Conservation (phyloP, 1,284 basidiomycete species). For the Inonotus obliquus region DNA sequence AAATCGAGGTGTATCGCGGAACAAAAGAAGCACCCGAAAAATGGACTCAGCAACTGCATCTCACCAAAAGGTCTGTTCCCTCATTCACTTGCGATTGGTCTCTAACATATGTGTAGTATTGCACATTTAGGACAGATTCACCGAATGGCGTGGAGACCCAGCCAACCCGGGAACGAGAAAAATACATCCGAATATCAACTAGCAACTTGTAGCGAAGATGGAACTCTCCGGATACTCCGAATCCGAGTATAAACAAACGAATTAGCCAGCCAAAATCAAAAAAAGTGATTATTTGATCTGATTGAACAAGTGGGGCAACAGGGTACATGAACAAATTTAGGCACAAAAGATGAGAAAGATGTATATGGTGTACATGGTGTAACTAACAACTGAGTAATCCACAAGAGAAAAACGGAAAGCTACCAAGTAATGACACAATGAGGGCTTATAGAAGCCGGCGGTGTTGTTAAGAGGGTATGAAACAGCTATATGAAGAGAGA, state of each 20-base stretch:
- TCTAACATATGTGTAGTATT: conserved; percentile 34
- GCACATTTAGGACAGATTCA: conserved; percentile 69
- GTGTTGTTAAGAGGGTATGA: conserved; percentile 59
- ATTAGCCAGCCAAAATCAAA: too few species aligned
- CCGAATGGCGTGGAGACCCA: conserved; percentile 61
- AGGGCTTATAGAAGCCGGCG: conserved; percentile 33
- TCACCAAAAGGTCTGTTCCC: conserved; percentile 42
- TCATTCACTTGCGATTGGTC: neutral
- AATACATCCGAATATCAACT: conserved; percentile 28
- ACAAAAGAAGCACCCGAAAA: conserved; percentile 27
- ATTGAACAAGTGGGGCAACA: neutral
- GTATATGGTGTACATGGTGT: conserved; percentile 66
- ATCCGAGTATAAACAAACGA: conserved; percentile 21
- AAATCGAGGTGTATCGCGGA: conserved; percentile 52
- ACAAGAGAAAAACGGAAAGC: conserved; percentile 32
- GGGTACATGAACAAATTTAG: neutral
- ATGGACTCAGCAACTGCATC: conserved; percentile 46
- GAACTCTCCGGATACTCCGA: conserved; percentile 36
- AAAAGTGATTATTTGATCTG: neutral
- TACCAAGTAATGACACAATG: conserved; percentile 64
- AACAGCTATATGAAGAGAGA: conserved; percentile 36
- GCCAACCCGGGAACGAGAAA: conserved; percentile 18
- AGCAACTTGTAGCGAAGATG: conserved; percentile 71
- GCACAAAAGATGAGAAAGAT: conserved; percentile 31
- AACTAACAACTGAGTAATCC: conserved; percentile 35